phyloP scores from a whole-genome alignment of 164 flowering plant genomes.

The Umbilicus rupestris region DNA sequence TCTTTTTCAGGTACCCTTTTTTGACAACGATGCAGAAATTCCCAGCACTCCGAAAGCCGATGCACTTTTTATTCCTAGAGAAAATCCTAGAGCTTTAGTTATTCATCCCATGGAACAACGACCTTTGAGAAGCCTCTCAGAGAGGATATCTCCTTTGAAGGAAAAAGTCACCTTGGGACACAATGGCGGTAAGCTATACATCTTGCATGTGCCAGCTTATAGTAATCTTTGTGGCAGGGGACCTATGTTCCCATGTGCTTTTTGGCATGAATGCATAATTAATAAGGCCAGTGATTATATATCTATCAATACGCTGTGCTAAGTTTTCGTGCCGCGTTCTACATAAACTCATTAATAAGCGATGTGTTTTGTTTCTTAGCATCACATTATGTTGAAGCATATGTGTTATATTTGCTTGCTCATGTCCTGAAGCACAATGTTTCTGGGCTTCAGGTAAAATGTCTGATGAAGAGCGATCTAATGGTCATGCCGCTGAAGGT shows the following conservation, averaged over 20 bases:
- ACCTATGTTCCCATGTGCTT: background rate
- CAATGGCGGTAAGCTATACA: slow-evolving; percentile 46
- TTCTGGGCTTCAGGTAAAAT: slow-evolving; percentile 21
- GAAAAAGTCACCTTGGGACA: slow-evolving; percentile 25
- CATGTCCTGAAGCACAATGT: background rate
- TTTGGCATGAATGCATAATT: background rate
- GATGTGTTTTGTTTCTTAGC: too few species aligned
- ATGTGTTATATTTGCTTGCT: too few species aligned
- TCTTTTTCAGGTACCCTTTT: slow-evolving; percentile 73
- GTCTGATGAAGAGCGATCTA: slow-evolving; percentile 17
- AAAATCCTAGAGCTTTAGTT: slow-evolving; percentile 85
- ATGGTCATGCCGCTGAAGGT: slow-evolving; percentile 25
- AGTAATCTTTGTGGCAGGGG: background rate
- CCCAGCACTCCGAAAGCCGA: slow-evolving; percentile 92
- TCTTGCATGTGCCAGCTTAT: background rate
- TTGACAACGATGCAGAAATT: slow-evolving; percentile 74
- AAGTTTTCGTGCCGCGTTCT: too few species aligned
- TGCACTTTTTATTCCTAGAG: slow-evolving; percentile 89
- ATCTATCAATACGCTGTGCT: background rate
- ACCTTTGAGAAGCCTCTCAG: slow-evolving; percentile 36
- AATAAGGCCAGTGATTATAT: background rate
- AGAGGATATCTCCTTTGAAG: slow-evolving; percentile 33
- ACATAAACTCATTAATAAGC: too few species aligned
- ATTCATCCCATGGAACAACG: slow-evolving; percentile 70
- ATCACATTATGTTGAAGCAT: too few species aligned